Conservation (phyloP, 371 early-diverging fungal genomes). For the Syncephalastrum monosporum region DNA sequence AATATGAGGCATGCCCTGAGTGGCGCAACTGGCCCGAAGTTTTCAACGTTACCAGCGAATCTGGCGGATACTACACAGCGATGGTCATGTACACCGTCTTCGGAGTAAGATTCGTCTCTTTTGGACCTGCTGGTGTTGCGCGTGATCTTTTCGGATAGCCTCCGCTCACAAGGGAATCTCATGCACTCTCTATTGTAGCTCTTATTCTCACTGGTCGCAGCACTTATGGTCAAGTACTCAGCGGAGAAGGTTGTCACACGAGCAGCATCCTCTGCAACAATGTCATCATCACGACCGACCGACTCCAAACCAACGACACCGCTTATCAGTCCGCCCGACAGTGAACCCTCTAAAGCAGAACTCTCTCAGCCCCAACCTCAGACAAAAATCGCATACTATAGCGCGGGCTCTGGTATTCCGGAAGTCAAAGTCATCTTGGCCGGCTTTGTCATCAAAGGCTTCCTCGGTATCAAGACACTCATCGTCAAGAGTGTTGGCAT, state of each 20-base stretch:
- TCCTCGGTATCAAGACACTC: conserved; percentile 83
- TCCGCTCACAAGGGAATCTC: conserved; percentile 1
- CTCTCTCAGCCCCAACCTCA: conserved; percentile 19
- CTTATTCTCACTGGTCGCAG: conserved; percentile 35
- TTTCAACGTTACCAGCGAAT: conserved; percentile 23
- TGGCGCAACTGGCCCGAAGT: conserved; percentile 49
- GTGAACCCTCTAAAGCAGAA: neutral
- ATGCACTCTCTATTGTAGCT: conserved; percentile 19
- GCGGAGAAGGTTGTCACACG: conserved; percentile 39
- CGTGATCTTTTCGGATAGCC: no score
- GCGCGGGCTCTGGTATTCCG: conserved; percentile 93
- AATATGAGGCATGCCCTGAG: conserved; percentile 32
- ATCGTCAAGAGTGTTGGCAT: conserved; percentile 86
- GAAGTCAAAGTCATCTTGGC: conserved; percentile 94
- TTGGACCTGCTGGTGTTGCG: no score
- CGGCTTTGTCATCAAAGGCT: conserved; percentile 90
- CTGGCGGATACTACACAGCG: conserved; percentile 25
- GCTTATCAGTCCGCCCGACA: conserved; percentile 1
- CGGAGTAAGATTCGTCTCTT: conserved; percentile 33
- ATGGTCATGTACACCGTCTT: conserved; percentile 38
- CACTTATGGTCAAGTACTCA: conserved; percentile 42
- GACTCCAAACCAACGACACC: neutral
- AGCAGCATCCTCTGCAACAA: no score
- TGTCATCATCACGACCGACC: neutral
- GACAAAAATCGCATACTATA: conserved; percentile 50